These are phyloP conservation scores for Euphorbia schlechtendalii DNA, from an alignment of 441 rosid species.

Conservation along the genomic window DNA sequence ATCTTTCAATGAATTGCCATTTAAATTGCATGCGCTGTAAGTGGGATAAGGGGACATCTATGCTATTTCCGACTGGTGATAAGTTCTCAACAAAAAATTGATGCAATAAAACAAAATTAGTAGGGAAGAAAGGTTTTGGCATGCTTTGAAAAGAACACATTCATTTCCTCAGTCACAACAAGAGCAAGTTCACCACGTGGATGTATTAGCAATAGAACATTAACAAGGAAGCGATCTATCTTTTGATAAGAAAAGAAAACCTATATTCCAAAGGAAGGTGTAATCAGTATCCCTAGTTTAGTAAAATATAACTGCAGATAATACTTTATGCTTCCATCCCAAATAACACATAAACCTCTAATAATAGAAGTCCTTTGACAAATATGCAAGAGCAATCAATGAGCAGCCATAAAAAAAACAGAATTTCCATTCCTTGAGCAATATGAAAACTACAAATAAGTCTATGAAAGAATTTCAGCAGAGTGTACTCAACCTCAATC, in stretches of 20 bases:
- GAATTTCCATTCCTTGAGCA: neutral
- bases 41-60: neutral
- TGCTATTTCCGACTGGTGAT: too few species aligned
- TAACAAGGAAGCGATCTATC: neutral
- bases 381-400: neutral
- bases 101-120: neutral
- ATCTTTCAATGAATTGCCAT: neutral
- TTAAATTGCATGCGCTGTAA: neutral
- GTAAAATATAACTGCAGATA: neutral
- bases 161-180: neutral
- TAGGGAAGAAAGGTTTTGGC: too few species aligned
- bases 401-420: neutral
- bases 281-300: too few species aligned
- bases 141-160: too few species aligned
- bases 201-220: neutral
- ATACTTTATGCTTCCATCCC: neutral
- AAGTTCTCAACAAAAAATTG: neutral
- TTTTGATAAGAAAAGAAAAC: neutral
- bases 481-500: too few species aligned
- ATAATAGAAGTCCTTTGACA: neutral
- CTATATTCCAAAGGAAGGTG: neutral
- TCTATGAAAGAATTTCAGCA: too few species aligned
- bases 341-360: neutral
- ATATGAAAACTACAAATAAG: too few species aligned
- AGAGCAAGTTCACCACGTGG: neutral